Percentiles rank a stretch among this genome's conserved stretches.
Conservation (phyloP, 2,329 filamentous ascomycete species). For the Chaetomiaceae sp. region DNA sequence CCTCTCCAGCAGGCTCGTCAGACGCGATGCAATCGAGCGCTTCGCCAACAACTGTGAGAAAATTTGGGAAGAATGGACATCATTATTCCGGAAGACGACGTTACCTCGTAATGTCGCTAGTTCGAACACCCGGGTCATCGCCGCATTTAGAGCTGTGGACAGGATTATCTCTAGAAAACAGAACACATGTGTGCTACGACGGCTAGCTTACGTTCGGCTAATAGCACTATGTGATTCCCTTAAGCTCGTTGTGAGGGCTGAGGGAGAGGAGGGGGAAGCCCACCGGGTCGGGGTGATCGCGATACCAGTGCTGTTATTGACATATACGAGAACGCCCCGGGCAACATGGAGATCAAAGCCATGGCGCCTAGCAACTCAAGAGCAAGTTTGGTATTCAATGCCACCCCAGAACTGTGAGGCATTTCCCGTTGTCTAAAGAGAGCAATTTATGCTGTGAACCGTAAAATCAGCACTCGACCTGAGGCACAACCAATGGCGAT, state of each 20-base stretch:
- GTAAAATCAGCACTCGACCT: too few relatives aligned
- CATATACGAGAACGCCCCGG: conserved; percentile 12
- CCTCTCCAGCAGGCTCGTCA: conserved; percentile 9
- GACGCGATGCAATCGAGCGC: conserved; percentile 8
- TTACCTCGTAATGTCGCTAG: conserved; percentile 11
- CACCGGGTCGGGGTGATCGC: conserved; percentile 3
- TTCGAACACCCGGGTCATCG: conserved; percentile 11
- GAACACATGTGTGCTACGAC: conserved; percentile 6
- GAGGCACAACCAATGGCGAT: too few relatives aligned
- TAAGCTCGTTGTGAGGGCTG: conserved; percentile 7
- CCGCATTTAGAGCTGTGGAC: conserved; percentile 13
- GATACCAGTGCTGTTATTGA: conserved; percentile 9
- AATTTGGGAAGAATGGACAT: conserved; percentile 12
- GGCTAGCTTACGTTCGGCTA: conserved; percentile 11
- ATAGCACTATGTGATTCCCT: conserved; percentile 8
- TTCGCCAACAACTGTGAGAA: conserved; percentile 8
- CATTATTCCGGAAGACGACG: conserved; percentile 10
- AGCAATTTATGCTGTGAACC: too few relatives aligned
- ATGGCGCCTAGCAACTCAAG: too few relatives aligned
- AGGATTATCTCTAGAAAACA: conserved; percentile 6
- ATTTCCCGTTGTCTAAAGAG: too few relatives aligned
- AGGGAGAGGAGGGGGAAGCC: conserved; percentile 10
- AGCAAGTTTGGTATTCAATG: too few relatives aligned
- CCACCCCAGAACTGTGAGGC: too few relatives aligned
- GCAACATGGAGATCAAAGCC: too few relatives aligned